phyloP scores from a whole-genome alignment of 2,329 filamentous ascomycete species.

The Diplocarpon mali region DNA sequence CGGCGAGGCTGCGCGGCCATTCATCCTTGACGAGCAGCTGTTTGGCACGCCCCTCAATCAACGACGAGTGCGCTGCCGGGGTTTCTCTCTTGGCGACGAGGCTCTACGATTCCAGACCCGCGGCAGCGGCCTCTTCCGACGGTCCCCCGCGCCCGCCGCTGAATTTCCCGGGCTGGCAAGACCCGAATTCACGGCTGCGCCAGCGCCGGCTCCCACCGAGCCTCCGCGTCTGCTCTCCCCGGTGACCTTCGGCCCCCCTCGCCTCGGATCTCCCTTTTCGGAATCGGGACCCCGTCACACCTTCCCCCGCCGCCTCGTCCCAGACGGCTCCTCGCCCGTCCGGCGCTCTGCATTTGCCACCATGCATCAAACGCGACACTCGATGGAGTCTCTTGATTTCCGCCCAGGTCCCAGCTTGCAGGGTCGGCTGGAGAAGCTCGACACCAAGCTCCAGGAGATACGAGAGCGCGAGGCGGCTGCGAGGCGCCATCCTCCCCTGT shows the following conservation, averaged over 20 bases:
- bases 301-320: conserved; percentile 46
- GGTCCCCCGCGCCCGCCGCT: conserved; percentile 3
- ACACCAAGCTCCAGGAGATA: conserved; percentile 22
- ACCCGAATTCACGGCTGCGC: not conserved
- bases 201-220: not conserved
- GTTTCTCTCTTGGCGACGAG: conserved; percentile 27
- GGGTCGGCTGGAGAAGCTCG: conserved; percentile 20
- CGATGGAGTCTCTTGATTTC: conserved; percentile 26
- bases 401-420: conserved; percentile 19
- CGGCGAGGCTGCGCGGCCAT: conserved; percentile 20
- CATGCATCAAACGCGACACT: conserved; percentile 31
- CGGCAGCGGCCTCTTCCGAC: conserved; percentile 14
- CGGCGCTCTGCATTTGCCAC: conserved; percentile 44
- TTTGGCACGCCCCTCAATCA: conserved; percentile 22
- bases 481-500: conserved; percentile 1
- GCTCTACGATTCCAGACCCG: conserved; percentile 14
- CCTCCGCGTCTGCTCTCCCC: conserved; percentile 26
- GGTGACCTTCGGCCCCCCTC: conserved; percentile 23
- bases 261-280: conserved; percentile 50
- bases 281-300: conserved; percentile 42
- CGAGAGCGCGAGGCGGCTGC: conserved; percentile 17
- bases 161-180: not conserved
- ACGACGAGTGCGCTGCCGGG: conserved; percentile 25
- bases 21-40: conserved; percentile 24
- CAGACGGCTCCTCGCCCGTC: conserved; percentile 23